A percentile compares a stretch with the other conserved stretches of the same genome.
Conservation (phyloP, 2,329 filamentous ascomycete species). For the Anthostomella pinea region DNA sequence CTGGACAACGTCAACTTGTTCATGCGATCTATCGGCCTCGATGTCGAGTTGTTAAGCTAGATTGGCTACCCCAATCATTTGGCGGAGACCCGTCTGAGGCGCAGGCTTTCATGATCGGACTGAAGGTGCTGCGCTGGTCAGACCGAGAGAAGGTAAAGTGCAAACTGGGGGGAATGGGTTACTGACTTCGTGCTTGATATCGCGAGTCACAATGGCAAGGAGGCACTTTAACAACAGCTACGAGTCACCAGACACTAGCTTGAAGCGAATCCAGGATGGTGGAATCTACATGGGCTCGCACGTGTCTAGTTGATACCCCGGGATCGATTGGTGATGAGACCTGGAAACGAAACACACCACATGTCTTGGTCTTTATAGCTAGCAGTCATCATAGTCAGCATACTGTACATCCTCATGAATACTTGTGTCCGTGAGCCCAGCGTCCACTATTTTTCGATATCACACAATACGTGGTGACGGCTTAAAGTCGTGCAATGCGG, state of each 20-base stretch:
- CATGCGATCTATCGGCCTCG: conserved; percentile 97
- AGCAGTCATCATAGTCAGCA: conserved; percentile 11
- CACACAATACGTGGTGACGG: no score
- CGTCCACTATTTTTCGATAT: no score
- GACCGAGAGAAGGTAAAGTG: no score
- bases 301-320: conserved; percentile 20
- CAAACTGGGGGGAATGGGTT: no score
- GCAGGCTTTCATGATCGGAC: no score
- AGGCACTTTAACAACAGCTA: no score
- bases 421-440: no score
- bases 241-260: background rate
- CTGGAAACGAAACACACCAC: conserved; percentile 18
- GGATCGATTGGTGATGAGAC: conserved; percentile 11
- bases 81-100: no score
- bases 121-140: no score
- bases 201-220: conserved; percentile 3
- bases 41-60: conserved; percentile 70
- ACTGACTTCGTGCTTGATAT: no score
- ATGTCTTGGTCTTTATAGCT: conserved; percentile 15
- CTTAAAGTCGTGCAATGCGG: no score
- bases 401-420: conserved; percentile 1
- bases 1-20: conserved; percentile 94
- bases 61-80: no score
- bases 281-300: conserved; percentile 16
- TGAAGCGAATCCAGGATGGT: conserved; percentile 7